Evolutionary conservation across 1,139 yeast species (phyloP).

Genomic region (Taphrina wiesneri): DNA sequence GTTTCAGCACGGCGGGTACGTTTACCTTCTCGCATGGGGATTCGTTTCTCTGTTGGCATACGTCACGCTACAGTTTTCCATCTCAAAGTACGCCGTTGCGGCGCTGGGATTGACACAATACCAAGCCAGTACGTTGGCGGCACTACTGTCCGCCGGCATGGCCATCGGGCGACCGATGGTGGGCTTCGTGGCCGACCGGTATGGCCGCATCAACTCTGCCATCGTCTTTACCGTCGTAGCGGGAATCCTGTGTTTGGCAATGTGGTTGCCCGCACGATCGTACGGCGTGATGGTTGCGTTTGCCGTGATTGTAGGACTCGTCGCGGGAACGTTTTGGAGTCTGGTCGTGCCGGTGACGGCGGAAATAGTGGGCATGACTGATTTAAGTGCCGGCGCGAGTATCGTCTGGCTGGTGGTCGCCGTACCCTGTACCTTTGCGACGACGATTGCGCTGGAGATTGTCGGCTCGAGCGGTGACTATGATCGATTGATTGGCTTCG

Average conservation of each 20-base stretch:
- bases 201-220: slow-evolving; percentile 61
- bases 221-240: slow-evolving; percentile 44
- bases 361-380: slow-evolving; percentile 54
- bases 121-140: slow-evolving; percentile 63
- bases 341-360: slow-evolving; percentile 47
- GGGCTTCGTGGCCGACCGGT: slow-evolving; percentile 59
- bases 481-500: slow-evolving; percentile 26
- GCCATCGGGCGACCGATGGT: slow-evolving; percentile 64
- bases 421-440: slow-evolving; percentile 51
- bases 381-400: slow-evolving; percentile 63
- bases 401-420: slow-evolving; percentile 56
- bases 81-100: slow-evolving; percentile 62
- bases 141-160: slow-evolving; percentile 65
- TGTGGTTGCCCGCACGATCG: slow-evolving; percentile 65
- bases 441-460: slow-evolving; percentile 42
- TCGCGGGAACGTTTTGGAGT: slow-evolving; percentile 56
- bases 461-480: slow-evolving; percentile 12
- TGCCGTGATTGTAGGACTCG: slow-evolving; percentile 53
- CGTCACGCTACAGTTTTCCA: slow-evolving; percentile 59
- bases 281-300: slow-evolving; percentile 55
- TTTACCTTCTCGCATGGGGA: slow-evolving; percentile 59
- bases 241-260: slow-evolving; percentile 50
- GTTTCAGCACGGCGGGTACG: slow-evolving; percentile 49
- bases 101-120: slow-evolving; percentile 55
- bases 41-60: slow-evolving; percentile 59